Base-by-base conservation (phyloP, 2,329 filamentous ascomycete species). In the Elsinoe perseae region DNA sequence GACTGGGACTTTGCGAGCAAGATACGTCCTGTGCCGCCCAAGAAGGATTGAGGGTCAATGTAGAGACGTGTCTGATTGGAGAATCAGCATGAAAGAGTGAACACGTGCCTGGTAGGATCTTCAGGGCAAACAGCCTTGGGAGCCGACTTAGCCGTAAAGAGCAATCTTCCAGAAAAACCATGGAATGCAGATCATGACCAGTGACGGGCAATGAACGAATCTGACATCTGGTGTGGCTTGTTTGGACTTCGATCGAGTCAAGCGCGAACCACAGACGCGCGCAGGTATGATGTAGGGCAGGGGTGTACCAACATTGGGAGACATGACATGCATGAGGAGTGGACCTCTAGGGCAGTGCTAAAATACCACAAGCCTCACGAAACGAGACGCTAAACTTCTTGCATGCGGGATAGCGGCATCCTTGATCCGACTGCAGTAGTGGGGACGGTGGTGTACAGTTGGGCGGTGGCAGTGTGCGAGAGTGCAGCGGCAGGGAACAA, bases 1-100 rank as follows among this genome's bases (percentile, higher is more conserved):
- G 58, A 66, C 52, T 74, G 72, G 72, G 61, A 70, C 56, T 67
- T 73, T 54, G 46, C 54, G 12, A 63, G 61, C 30, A 70, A 70
- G 63, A 58, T 58, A 23, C 36, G 56, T 6, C 52, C 60, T 14
- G 53, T 52, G 28, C 46, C 50, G 28, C 44, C 34, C 30, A 56
- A 58, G 53, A 56, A 44, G 30, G 38, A 44, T 30, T 27, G 48
- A 23, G 48, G 56, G 25, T 57, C 58, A 43, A 60, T 55, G 42
- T 21, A n/a, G 28, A 3, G 16, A 28, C 38, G 1, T 8, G 21
- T 32, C 20, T 52, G 52, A 54, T 28, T 57, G 54, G 46, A 44
- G 54, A 50, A 34, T 25, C 34, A 27, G 27, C 2, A 7, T 28
- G 57, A 18, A 57, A 48, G 48, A 44, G 44, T 57, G 44, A 9